Evolutionary conservation across 306 rosid genomes (phyloP).

Genomic region (Sesbania bispinosa): DNA sequence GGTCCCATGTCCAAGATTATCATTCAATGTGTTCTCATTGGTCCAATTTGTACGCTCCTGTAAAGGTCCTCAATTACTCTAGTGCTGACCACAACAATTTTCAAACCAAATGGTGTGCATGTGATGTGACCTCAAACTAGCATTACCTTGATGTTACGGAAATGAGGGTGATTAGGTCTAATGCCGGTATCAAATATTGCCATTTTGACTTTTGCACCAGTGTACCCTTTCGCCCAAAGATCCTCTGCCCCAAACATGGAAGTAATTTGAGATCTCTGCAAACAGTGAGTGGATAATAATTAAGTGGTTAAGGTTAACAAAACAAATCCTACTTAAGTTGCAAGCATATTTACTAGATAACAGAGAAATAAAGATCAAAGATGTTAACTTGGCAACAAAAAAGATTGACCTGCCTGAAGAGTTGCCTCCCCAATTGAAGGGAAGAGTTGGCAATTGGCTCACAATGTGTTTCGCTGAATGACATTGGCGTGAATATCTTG

Average conservation of each 20-base stretch:
- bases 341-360: too few relatives aligned
- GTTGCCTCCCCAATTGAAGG: slow-evolving; percentile 52
- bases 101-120: too few relatives aligned
- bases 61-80: slow-evolving; percentile 18
- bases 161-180: slow-evolving; percentile 91
- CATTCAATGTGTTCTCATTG: slow-evolving; percentile 83
- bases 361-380: too few relatives aligned
- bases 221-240: slow-evolving; percentile 78
- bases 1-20: slow-evolving; percentile 97
- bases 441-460: too few relatives aligned
- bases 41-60: slow-evolving; percentile 99
- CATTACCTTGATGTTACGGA: slow-evolving; percentile 83
- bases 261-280: slow-evolving; percentile 90
- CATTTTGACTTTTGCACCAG: slow-evolving; percentile 92
- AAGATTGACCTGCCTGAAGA: too few relatives aligned
- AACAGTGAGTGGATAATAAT: too few relatives aligned
- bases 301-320: too few relatives aligned
- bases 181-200: slow-evolving; percentile 97
- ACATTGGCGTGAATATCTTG: slow-evolving; percentile 82
- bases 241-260: slow-evolving; percentile 85
- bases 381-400: too few relatives aligned
- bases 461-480: too few relatives aligned
- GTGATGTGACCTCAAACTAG: too few relatives aligned
- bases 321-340: too few relatives aligned
- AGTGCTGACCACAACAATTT: too few relatives aligned